Evolutionary conservation across 164 flowering plant genomes (phyloP), one percentile per base, ranked within the genome.

Genomic region (Malania oleifera): DNA sequence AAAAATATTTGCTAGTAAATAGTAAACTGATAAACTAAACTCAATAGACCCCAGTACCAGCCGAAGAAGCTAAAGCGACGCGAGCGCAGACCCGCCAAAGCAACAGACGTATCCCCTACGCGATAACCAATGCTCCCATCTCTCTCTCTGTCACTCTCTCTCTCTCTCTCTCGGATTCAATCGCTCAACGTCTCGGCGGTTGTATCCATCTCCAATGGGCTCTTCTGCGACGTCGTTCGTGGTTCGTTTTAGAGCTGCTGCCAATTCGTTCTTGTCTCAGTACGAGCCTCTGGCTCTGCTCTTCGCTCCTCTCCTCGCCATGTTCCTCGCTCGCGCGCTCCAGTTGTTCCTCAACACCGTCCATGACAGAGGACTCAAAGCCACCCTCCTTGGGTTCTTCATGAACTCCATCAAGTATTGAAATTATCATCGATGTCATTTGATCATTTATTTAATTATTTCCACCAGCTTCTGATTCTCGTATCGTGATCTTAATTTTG

Each of bases 241-340:
- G 46, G 5, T 41, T 11, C 63, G 24, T 10, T 51, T 67, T 18
- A 70, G 96, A 72, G 77, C 60, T 57, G 73, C 80, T 18, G 83
- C 85, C n/a, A 93, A 89, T 62, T 76, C 82, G 0, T 77, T 58
- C 46, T 52, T 93, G 12, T 79, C 89, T 15, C 70, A 74, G 18
- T 86, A 71, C 77, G 98, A 93, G 66, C 98, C 98, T 28, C 64
- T 89, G 17, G 68, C 70, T 37, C 80, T 92, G 31, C 52, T 87
- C 34, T 1, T 80, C 18, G 65, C 73, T 52, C 97, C 96, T 10
- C 44, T 86, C 1, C 28, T 83, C 24, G 73, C 89, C 14, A 72
- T 92, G 56, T 15, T 77, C 19, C 13, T 83, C 37, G 91, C 95
- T n/a, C 71, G 67, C n/a, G 5, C 46, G 8, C n/a, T 86, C 51